Percentiles rank a stretch among this genome's conserved stretches.
Evolutionary conservation across 2,329 filamentous ascomycete species (phyloP).

Genomic region (Neofusicoccum cordaticola): DNA sequence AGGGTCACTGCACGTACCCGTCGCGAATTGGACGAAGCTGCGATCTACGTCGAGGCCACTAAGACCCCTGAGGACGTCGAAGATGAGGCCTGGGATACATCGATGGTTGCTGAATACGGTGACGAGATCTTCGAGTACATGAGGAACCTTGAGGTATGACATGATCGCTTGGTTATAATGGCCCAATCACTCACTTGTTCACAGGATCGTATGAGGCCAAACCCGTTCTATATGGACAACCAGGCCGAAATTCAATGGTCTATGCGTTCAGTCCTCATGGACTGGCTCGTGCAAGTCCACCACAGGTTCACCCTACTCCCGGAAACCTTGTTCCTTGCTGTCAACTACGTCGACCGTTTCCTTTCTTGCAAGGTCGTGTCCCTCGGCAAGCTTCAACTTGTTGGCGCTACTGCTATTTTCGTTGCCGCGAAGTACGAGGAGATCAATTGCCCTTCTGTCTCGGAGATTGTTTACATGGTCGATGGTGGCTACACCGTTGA

Average conservation of each 20-base stretch:
- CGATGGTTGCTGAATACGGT: conserved; percentile 95
- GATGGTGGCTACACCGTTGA: conserved; percentile 85
- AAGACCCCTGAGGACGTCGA: conserved; percentile 72
- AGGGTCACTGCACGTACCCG: conserved; percentile 65
- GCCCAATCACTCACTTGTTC: neutral
- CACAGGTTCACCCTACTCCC: conserved; percentile 85
- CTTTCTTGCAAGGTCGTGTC: conserved; percentile 93
- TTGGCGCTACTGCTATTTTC: conserved; percentile 92
- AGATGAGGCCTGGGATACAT: conserved; percentile 88
- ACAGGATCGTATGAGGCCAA: conserved; percentile 75
- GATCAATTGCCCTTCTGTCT: conserved; percentile 93
- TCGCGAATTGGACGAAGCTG: conserved; percentile 69
- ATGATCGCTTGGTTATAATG: neutral
- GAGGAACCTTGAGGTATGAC: conserved; percentile 74
- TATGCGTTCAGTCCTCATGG: conserved; percentile 95
- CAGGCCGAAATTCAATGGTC: conserved; percentile 99
- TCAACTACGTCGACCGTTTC: conserved; percentile 98
- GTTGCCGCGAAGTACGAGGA: conserved; percentile 98
- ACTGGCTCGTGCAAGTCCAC: conserved; percentile 97
- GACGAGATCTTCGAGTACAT: conserved; percentile 96
- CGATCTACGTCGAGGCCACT: conserved; percentile 63
- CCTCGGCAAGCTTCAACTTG: conserved; percentile 89
- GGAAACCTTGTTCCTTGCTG: conserved; percentile 89
- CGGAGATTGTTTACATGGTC: conserved; percentile 98
- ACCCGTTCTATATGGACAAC: conserved; percentile 92